Percentiles rank a stretch among this genome's conserved stretches.
phyloP scores from a whole-genome alignment of 2,329 filamentous ascomycete genomes.

The Aspergillus sp. region DNA sequence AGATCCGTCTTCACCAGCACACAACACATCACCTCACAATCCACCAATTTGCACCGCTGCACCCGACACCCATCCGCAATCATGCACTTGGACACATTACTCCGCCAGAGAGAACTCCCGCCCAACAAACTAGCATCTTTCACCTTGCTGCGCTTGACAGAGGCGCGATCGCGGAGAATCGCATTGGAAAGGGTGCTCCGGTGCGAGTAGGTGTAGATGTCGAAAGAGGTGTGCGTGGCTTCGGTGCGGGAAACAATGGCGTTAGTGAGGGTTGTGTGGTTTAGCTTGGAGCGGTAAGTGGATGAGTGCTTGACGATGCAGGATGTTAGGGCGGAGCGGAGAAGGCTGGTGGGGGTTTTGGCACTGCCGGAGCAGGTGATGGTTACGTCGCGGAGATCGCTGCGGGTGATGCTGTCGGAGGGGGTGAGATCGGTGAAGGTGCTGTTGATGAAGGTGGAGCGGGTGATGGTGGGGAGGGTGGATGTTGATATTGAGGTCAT shows the following conservation, averaged over 20 bases:
- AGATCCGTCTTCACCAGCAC: constrained; percentile 23
- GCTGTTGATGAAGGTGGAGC: constrained; percentile 18
- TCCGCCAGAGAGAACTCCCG: constrained; percentile 16
- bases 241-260: background rate
- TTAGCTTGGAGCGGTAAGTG: background rate
- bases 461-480: constrained; percentile 15
- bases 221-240: too few species aligned
- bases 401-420: background rate
- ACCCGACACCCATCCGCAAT: constrained; percentile 15
- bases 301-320: background rate
- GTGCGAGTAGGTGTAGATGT: background rate
- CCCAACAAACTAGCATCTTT: background rate
- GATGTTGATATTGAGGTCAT: constrained; percentile 12
- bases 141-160: background rate
- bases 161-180: constrained; percentile 7
- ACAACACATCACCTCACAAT: constrained; percentile 29
- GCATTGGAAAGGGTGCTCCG: constrained; percentile 21
- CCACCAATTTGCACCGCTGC: constrained; percentile 12
- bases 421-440: constrained; percentile 19
- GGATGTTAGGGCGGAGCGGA: background rate
- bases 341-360: background rate
- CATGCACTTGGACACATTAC: constrained; percentile 11
- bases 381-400: background rate
- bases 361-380: background rate
- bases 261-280: constrained; percentile 19